Conservation (phyloP, 192 early-diverging fungal species). For the Coemansia guatemalensis region DNA sequence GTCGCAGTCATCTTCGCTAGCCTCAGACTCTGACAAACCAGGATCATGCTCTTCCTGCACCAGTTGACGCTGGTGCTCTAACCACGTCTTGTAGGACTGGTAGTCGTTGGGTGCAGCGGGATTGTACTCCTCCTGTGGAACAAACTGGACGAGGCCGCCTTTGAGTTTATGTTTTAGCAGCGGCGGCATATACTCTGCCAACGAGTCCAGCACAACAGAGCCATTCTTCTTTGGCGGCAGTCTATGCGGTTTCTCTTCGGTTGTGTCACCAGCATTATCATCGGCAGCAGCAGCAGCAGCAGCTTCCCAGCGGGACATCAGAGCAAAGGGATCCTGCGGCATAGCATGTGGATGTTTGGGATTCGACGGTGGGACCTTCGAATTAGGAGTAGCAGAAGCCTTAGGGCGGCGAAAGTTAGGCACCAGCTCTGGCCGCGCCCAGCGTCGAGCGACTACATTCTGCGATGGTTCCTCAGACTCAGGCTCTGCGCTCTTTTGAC, state of each 20-base stretch:
- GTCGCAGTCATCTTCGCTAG: neutral
- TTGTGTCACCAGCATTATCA: conserved; percentile 1
- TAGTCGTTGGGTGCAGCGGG: conserved; percentile 40
- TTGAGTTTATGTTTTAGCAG: neutral
- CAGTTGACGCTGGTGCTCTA: conserved; percentile 4
- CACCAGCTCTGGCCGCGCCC: conserved; percentile 22
- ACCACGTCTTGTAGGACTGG: conserved; percentile 36
- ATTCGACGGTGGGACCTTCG: conserved; percentile 4
- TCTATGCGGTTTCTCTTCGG: neutral
- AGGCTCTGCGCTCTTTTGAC: neutral
- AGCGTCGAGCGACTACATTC: conserved; percentile 4
- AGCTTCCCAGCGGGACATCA: conserved; percentile 31
- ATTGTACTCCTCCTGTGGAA: conserved; percentile 37
- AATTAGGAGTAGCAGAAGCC: neutral
- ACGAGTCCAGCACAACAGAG: conserved; percentile 7
- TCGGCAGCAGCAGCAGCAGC: conserved; percentile 1
- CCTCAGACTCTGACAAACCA: neutral
- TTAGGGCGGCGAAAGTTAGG: conserved; percentile 34
- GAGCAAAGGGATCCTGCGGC: conserved; percentile 21
- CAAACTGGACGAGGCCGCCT: conserved; percentile 13
- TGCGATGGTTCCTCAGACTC: neutral
- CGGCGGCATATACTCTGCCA: conserved; percentile 34
- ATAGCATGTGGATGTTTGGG: conserved; percentile 32
- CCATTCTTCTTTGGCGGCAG: neutral
- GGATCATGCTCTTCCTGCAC: neutral